Evolutionary conservation across 768 basidiomycete genomes (phyloP).

Genomic region (Neoboletus magnificus): DNA sequence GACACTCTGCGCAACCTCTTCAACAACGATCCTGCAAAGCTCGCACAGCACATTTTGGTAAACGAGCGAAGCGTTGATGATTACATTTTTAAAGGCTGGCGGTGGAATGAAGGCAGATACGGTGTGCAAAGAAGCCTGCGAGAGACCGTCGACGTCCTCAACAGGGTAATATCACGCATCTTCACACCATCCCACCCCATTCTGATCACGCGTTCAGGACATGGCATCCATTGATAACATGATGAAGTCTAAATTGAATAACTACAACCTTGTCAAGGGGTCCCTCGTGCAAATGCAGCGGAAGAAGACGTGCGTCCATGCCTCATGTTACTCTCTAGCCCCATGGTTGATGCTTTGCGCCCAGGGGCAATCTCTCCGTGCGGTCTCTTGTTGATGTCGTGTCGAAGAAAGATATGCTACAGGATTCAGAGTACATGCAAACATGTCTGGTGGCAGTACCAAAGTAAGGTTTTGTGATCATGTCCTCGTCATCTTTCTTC

Average conservation of each 20-base stretch:
- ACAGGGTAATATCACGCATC: slow-evolving; percentile 55
- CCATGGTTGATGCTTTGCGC: slow-evolving; percentile 3
- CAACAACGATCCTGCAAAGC: slow-evolving; percentile 79
- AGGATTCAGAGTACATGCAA: slow-evolving; percentile 92
- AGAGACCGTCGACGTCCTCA: slow-evolving; percentile 82
- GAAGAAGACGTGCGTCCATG: slow-evolving; percentile 74
- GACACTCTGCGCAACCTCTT: slow-evolving; percentile 89
- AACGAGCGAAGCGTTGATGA: slow-evolving; percentile 78
- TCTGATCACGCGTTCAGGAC: slow-evolving; percentile 50
- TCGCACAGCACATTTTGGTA: slow-evolving; percentile 71
- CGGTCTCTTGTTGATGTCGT: slow-evolving; percentile 85
- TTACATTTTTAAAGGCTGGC: slow-evolving; percentile 80
- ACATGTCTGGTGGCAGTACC: slow-evolving; percentile 92
- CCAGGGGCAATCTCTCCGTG: slow-evolving; percentile 92
- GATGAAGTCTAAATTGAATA: slow-evolving; percentile 87
- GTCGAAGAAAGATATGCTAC: slow-evolving; percentile 73
- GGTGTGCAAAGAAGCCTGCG: slow-evolving; percentile 74
- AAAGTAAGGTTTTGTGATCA: slow-evolving; percentile 53
- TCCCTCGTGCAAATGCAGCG: slow-evolving; percentile 88
- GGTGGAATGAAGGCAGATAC: slow-evolving; percentile 93
- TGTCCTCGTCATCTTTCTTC: background rate
- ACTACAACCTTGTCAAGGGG: slow-evolving; percentile 93
- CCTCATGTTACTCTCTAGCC: background rate
- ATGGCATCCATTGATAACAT: slow-evolving; percentile 92
- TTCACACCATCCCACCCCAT: slow-evolving; percentile 12